Evolutionary conservation across 768 basidiomycete species (phyloP), one percentile per base, ranked within the genome.

Genomic region (Kwoniella dejecticola): DNA sequence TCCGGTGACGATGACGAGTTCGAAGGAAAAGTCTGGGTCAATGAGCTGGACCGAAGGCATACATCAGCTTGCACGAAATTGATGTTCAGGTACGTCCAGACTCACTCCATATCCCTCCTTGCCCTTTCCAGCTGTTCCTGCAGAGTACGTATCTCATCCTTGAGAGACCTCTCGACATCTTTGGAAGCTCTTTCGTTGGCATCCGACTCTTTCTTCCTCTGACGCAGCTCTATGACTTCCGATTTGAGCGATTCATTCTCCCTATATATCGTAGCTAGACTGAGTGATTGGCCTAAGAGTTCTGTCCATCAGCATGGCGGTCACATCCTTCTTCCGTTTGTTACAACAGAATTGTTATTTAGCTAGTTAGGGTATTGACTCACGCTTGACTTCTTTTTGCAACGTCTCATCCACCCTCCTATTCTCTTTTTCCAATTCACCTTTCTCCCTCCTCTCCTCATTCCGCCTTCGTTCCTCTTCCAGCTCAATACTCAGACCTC

Each of bases 81-180:
- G 19, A 21, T 38, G n/a, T 38, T 30, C 7, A 24, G 23, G 24
- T 5, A 31, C 5, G 19, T 31, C 27, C 24, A 24, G n/a, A 67
- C 73, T 42, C 46, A 78, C 77, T 78, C 77, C 70, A 78, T 75
- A 36, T 78, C 77, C 17, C 74, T 36, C 27, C 71, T 60, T 8
- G 74, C 64, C 12, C 70, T 63, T 31, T 77, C 75, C 15, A 78
- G 49, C 45, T 77, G 74, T 23, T 71, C 72, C 21, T 69, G 58
- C 47, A 75, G 49, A 3, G 57, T 65, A 52, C 69, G 29, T 8
- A 72, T 70, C 48, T 69, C 62, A 33, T 77, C 72, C 61, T 64
- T 69, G 3, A 72, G 59, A 21, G 59, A 47, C 46, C 67, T 60
- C 50, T 70, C 70, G 0, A 64, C 52, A 12, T 69, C 64, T 44